Evolutionary conservation across 805 yeast species (phyloP).

Genomic region (Nakazawaea peltata): DNA sequence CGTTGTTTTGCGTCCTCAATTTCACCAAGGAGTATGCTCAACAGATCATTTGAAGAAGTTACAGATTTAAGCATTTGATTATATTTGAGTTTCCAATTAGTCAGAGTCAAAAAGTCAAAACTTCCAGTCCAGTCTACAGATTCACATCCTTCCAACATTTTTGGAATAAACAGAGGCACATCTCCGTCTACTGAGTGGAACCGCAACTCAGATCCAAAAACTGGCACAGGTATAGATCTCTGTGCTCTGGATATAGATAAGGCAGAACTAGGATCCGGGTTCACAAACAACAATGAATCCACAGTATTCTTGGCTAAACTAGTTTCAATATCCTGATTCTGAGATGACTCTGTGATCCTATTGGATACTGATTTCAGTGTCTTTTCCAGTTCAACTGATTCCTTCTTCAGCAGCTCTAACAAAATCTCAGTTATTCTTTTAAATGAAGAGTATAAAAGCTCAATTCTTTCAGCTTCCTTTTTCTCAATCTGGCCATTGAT

Average conservation of each 20-base stretch:
- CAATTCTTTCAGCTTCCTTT: constrained; percentile 4
- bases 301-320: not conserved
- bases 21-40: too few species aligned
- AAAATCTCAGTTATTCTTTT: constrained; percentile 1
- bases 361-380: not conserved
- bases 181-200: not conserved
- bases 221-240: not conserved
- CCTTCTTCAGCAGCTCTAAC: not conserved
- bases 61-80: not conserved
- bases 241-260: not conserved
- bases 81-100: not conserved
- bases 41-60: too few species aligned
- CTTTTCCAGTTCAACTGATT: not conserved
- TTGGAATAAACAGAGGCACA: constrained; percentile 1
- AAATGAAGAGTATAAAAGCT: not conserved
- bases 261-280: constrained; percentile 1
- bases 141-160: not conserved
- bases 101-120: not conserved
- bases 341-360: not conserved
- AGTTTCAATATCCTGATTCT: not conserved
- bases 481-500: constrained; percentile 3
- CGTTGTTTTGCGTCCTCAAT: too few species aligned
- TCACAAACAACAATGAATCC: not conserved
- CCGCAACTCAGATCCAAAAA: constrained; percentile 7
- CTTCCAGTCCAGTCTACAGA: not conserved